phyloP scores from a whole-genome alignment of 371 early-diverging fungal genomes.

The Umbelopsis sp. region DNA sequence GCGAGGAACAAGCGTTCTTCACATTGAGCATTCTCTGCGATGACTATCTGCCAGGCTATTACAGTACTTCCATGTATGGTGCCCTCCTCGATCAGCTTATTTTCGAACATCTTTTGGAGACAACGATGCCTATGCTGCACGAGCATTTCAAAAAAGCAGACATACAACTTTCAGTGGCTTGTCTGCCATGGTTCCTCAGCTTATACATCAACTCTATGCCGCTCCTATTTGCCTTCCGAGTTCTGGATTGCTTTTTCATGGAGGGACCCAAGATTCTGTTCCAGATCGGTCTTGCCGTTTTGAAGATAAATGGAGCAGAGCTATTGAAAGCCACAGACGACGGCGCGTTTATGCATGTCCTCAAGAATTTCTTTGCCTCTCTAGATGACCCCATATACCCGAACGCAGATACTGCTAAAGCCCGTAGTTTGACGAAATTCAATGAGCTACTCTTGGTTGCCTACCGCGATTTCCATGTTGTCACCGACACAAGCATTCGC shows the following conservation, averaged over 20 bases:
- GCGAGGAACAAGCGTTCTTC: slow-evolving; percentile 98
- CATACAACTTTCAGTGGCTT: slow-evolving; percentile 94
- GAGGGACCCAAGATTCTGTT: slow-evolving; percentile 94
- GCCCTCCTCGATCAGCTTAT: slow-evolving; percentile 94
- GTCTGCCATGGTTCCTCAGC: slow-evolving; percentile 95
- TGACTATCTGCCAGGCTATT: slow-evolving; percentile 91
- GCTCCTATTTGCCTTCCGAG: slow-evolving; percentile 81
- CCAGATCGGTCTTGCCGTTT: slow-evolving; percentile 89
- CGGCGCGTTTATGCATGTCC: slow-evolving; percentile 84
- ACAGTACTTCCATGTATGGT: slow-evolving; percentile 97
- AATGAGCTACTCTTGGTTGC: slow-evolving; percentile 91
- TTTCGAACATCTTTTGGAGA: slow-evolving; percentile 85
- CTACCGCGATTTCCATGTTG: slow-evolving; percentile 86
- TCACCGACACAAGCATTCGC: slow-evolving; percentile 78
- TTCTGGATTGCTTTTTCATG: slow-evolving; percentile 93
- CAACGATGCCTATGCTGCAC: slow-evolving; percentile 78
- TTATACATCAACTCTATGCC: slow-evolving; percentile 95
- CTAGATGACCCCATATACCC: slow-evolving; percentile 73
- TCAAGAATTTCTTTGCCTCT: slow-evolving; percentile 75
- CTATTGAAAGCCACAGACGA: slow-evolving; percentile 88
- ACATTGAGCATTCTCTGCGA: slow-evolving; percentile 88
- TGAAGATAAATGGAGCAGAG: slow-evolving; percentile 92
- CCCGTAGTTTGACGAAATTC: slow-evolving; percentile 79
- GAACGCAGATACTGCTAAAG: slow-evolving; percentile 56
- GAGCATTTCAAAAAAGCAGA: slow-evolving; percentile 83